Evolutionary conservation across 2,329 filamentous ascomycete species (phyloP), one percentile per base, ranked within the genome.

Genomic region (Stachybotrys echinatus): DNA sequence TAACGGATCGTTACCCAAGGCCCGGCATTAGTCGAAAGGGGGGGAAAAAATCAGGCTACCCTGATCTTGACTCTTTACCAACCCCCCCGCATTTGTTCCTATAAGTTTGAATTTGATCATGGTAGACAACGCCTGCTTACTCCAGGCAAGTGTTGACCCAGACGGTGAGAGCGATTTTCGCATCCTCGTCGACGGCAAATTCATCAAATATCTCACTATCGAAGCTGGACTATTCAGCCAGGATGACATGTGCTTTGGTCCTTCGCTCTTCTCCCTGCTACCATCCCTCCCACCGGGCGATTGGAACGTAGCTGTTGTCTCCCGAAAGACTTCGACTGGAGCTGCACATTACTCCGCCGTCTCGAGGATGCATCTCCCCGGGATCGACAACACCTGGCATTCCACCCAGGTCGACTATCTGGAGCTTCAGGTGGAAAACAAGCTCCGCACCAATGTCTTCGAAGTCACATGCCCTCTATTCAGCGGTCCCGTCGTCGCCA

Each of bases 151-250:
- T 19, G 55, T 56, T n/a, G 62, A 65, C 47, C 27, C 52, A 5
- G 55, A 62, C n/a, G 55, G 58, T 7, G 51, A 50, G 19, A 65
- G 67, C 57, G 62, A 71, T 45, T 69, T 68, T 48, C 66, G 71
- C 43, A 60, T 72, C 46, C 61, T 73, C 2, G 61, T 72, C 27
- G 59, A 69, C 51, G 56, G 54, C 21, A 61, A 60, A 20, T 50
- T 62, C 48, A 59, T 74, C 58, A 73, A 72, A 58, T 73, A 74
- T 52, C 56, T 74, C 27, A 68, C 62, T 12, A 60, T 74, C 23
- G 67, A 67, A 8, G 52, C 62, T 12, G 65, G 67, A 46, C 48
- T 66, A 3, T 63, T 66, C 44, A 58, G 61, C 23, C 49, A 49
- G 18, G 61, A 65, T 34, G 64, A 70, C 48, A 58, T 68, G 48